Evolutionary conservation across 257 asterid species (phyloP).

Genomic region (Solanum lycopersicoides): DNA sequence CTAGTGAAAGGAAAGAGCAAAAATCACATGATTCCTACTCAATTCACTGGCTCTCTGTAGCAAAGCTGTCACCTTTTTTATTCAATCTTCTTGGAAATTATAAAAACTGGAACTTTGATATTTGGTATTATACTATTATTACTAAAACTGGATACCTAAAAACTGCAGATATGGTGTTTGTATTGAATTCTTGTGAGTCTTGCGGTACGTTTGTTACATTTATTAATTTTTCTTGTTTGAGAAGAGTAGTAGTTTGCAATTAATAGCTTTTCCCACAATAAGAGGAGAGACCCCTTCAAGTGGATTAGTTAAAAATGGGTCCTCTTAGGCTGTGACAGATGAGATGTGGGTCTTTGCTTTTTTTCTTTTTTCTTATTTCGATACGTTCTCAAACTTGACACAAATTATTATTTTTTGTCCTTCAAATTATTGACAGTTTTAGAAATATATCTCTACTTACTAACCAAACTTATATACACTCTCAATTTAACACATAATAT

Average conservation of each 20-base stretch:
- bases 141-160: not conserved
- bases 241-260: not conserved
- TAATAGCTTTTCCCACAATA: not conserved
- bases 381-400: too few species aligned
- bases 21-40: slow-evolving; percentile 57
- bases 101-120: not conserved
- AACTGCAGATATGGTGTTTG: not conserved
- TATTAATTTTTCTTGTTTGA: not conserved
- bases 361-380: too few species aligned
- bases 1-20: slow-evolving; percentile 6
- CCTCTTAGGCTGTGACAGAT: not conserved
- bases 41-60: slow-evolving; percentile 7
- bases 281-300: not conserved
- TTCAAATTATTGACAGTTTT: too few species aligned
- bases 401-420: too few species aligned
- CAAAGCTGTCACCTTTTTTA: not conserved
- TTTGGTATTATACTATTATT: not conserved
- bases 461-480: too few species aligned
- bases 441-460: too few species aligned
- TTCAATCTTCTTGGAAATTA: not conserved
- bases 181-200: not conserved
- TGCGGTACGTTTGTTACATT: not conserved
- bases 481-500: not conserved
- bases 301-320: not conserved
- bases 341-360: not conserved